Conservation (phyloP, 2,329 filamentous ascomycete genomes). For the Cladorrhinum sp. region DNA sequence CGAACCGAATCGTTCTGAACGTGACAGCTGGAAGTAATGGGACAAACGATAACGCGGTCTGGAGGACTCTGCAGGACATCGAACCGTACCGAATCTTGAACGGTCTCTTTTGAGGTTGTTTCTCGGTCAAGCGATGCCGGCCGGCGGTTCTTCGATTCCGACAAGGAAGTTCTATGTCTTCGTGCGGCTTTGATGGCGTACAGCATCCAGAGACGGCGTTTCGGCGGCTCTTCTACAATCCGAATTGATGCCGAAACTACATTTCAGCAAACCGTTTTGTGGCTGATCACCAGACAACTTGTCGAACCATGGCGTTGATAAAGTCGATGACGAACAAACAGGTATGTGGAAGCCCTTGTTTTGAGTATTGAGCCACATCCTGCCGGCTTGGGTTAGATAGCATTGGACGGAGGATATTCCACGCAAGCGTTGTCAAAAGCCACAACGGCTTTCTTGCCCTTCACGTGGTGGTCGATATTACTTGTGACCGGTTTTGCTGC, state of each 20-base stretch:
- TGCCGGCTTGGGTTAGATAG: not conserved
- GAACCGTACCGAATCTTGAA: no score
- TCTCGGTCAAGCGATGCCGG: not conserved
- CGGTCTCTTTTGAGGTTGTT: no score
- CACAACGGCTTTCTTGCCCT: not conserved
- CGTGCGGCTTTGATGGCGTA: not conserved
- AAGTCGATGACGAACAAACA: not conserved
- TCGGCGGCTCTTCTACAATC: not conserved
- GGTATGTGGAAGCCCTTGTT: not conserved
- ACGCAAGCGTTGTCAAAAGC: not conserved
- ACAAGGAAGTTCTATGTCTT: not conserved
- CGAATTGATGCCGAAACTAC: not conserved
- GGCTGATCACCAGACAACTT: not conserved
- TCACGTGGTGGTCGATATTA: no score
- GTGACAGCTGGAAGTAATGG: not conserved
- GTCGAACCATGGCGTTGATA: not conserved
- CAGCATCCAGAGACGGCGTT: not conserved
- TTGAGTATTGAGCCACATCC: not conserved
- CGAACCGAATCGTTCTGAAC: not conserved
- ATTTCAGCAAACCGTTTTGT: not conserved
- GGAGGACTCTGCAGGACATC: not conserved
- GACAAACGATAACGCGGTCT: not conserved
- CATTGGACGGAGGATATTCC: not conserved
- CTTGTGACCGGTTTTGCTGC: no score
- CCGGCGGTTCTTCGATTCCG: not conserved